A percentile compares a stretch with the other conserved stretches of the same genome.
Conservation (phyloP, 2,329 filamentous ascomycete species). For the Aurifilum marmelostoma region DNA sequence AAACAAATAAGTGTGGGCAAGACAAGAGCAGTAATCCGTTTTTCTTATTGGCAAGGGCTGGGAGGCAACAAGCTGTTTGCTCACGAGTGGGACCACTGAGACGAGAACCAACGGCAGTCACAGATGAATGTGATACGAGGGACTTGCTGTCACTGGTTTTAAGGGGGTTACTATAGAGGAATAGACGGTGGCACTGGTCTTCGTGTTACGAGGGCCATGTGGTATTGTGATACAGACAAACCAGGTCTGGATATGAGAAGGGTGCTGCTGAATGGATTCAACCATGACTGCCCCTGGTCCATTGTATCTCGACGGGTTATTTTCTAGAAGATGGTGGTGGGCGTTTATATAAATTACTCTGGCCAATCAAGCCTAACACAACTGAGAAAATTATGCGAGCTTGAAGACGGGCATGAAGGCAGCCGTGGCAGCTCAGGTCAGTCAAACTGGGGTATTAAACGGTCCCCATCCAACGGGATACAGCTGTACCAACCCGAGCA, state of each 20-base stretch:
- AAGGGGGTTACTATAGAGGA: too few species aligned
- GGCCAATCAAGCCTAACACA: too few species aligned
- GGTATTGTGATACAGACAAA: neutral
- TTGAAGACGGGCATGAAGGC: too few species aligned
- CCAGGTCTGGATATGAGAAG: neutral
- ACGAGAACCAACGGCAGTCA: conserved; percentile 4
- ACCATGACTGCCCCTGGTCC: too few species aligned
- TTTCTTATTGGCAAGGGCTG: neutral
- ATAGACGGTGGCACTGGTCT: neutral
- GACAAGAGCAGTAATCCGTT: too few species aligned
- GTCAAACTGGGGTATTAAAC: too few species aligned
- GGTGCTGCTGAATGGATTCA: neutral
- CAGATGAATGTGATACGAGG: neutral
- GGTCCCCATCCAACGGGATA: too few species aligned
- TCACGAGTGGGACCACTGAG: neutral
- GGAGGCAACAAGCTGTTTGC: neutral
- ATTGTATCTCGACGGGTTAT: too few species aligned
- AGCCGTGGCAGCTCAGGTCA: too few species aligned
- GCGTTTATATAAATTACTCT: too few species aligned
- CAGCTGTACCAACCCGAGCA: neutral
- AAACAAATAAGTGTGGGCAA: neutral
- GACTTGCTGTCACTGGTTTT: neutral
- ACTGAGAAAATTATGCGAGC: too few species aligned
- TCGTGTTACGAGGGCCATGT: neutral
- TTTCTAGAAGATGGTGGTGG: too few species aligned